phyloP scores from a whole-genome alignment of 768 basidiomycete species.

The Chiua virens region DNA sequence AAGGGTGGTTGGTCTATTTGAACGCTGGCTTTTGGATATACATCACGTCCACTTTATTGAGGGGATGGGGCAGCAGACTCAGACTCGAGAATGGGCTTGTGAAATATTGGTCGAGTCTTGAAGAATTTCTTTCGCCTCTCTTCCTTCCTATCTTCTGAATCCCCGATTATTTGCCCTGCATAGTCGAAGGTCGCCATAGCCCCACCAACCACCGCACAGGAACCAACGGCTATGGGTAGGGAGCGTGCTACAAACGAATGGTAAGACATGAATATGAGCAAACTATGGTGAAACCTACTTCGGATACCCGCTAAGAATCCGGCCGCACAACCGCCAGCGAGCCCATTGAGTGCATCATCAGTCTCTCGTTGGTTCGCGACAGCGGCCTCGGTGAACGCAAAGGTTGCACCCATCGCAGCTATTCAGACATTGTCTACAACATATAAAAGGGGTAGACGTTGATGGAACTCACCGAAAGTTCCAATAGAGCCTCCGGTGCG shows the following conservation, averaged over 20 bases:
- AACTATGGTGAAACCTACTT: slow-evolving; percentile 43
- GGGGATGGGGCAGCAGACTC: slow-evolving; percentile 9
- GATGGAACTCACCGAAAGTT: slow-evolving; percentile 70
- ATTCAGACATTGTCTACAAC: slow-evolving; percentile 8
- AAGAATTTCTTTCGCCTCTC: slow-evolving; percentile 81
- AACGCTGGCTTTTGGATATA: slow-evolving; percentile 9
- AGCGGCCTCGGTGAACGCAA: slow-evolving; percentile 76
- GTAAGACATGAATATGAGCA: slow-evolving; percentile 12
- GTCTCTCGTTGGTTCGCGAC: slow-evolving; percentile 79
- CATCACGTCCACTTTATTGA: slow-evolving; percentile 17
- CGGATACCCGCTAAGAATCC: slow-evolving; percentile 88
- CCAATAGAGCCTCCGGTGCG: slow-evolving; percentile 89
- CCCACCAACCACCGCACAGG: slow-evolving; percentile 76
- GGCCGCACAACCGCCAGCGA: slow-evolving; percentile 87
- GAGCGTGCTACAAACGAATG: slow-evolving; percentile 61
- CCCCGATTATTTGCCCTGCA: slow-evolving; percentile 61
- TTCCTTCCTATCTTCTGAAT: slow-evolving; percentile 49
- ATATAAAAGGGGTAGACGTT: neutral
- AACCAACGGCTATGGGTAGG: slow-evolving; percentile 75
- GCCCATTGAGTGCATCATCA: slow-evolving; percentile 81
- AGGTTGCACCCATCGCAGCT: slow-evolving; percentile 91
- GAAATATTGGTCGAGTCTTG: slow-evolving; percentile 58
- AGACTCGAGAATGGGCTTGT: slow-evolving; percentile 21
- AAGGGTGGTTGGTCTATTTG: slow-evolving; percentile 14
- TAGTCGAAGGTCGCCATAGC: slow-evolving; percentile 82